Conservation (phyloP, 352 stramenopile species). For the Globisporangium splendens region DNA sequence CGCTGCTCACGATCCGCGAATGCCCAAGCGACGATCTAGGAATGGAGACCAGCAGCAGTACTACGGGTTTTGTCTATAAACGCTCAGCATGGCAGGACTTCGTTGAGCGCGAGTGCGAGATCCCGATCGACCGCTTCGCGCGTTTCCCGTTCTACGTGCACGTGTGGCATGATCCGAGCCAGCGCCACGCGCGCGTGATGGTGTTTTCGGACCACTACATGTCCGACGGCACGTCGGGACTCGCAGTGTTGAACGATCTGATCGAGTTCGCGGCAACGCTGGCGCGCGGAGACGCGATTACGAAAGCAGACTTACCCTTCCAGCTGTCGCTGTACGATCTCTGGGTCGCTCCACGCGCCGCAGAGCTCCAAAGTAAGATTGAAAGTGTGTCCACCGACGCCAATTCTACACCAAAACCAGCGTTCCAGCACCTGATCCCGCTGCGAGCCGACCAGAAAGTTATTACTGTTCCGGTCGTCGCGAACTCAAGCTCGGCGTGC, state of each 20-base stretch:
- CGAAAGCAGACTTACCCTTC: slow-evolving; percentile 8
- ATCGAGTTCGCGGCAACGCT: slow-evolving; percentile 17
- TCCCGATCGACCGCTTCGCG: slow-evolving; percentile 38
- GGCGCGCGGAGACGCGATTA: slow-evolving; percentile 1
- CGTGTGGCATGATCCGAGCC: slow-evolving; percentile 31
- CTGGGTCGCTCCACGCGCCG: slow-evolving; percentile 18
- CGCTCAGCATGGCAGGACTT: slow-evolving; percentile 22
- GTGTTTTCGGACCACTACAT: slow-evolving; percentile 50
- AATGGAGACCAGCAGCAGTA: too few species aligned
- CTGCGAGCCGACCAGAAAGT: background rate
- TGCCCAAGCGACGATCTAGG: slow-evolving; percentile 10
- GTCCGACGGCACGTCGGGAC: slow-evolving; percentile 36
- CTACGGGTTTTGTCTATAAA: too few species aligned
- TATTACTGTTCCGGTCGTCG: background rate
- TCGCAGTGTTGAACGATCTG: slow-evolving; percentile 31
- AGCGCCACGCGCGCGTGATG: slow-evolving; percentile 27
- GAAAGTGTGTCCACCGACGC: slow-evolving; percentile 10
- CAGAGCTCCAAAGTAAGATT: slow-evolving; percentile 17
- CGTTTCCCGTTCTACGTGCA: slow-evolving; percentile 51
- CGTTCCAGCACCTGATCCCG: background rate
- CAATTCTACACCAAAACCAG: slow-evolving; percentile 11
- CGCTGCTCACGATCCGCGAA: slow-evolving; percentile 14
- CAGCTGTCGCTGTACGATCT: slow-evolving; percentile 27
- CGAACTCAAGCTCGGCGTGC: slow-evolving; percentile 5
- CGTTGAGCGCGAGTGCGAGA: slow-evolving; percentile 26